These are phyloP conservation scores for Aspergillus thermomutatus DNA, from an alignment of 2,329 filamentous ascomycete genomes.

Conservation along the genomic window DNA sequence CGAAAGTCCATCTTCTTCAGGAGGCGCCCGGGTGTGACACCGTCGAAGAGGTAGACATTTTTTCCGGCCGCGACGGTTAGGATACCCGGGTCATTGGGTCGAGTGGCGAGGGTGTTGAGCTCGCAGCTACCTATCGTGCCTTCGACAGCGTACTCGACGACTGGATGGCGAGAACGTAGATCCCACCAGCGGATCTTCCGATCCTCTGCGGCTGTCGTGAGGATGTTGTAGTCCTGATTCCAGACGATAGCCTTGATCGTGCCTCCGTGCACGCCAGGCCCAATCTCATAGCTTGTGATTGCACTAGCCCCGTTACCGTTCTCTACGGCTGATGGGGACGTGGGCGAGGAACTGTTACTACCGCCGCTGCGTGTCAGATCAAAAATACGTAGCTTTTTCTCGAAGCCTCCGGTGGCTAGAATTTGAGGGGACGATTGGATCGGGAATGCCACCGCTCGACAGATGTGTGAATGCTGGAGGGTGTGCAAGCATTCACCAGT, in stretches of 20 bases:
- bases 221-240: slow-evolving; percentile 80
- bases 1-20: slow-evolving; percentile 77
- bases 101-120: slow-evolving; percentile 66
- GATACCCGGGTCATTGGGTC: slow-evolving; percentile 64
- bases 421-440: slow-evolving; percentile 73
- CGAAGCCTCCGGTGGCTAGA: slow-evolving; percentile 87
- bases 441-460: slow-evolving; percentile 87
- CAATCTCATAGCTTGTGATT: slow-evolving; percentile 78
- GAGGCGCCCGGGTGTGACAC: slow-evolving; percentile 61
- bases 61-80: slow-evolving; percentile 93
- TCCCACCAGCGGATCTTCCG: slow-evolving; percentile 96
- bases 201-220: slow-evolving; percentile 87
- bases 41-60: slow-evolving; percentile 87
- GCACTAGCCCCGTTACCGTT: slow-evolving; percentile 43
- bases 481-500: slow-evolving; percentile 85
- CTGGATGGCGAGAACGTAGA: slow-evolving; percentile 68
- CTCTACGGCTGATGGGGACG: slow-evolving; percentile 35
- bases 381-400: slow-evolving; percentile 95
- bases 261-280: slow-evolving; percentile 74
- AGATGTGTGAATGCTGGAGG: slow-evolving; percentile 90
- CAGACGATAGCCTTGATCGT: slow-evolving; percentile 97
- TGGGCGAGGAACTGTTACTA: slow-evolving; percentile 38
- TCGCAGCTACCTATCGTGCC: slow-evolving; percentile 90
- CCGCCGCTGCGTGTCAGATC: slow-evolving; percentile 64
- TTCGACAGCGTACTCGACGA: slow-evolving; percentile 75